Evolutionary conservation across 352 stramenopile species (phyloP), one percentile per base, ranked within the genome.

Genomic region (Phytophthora pini): DNA sequence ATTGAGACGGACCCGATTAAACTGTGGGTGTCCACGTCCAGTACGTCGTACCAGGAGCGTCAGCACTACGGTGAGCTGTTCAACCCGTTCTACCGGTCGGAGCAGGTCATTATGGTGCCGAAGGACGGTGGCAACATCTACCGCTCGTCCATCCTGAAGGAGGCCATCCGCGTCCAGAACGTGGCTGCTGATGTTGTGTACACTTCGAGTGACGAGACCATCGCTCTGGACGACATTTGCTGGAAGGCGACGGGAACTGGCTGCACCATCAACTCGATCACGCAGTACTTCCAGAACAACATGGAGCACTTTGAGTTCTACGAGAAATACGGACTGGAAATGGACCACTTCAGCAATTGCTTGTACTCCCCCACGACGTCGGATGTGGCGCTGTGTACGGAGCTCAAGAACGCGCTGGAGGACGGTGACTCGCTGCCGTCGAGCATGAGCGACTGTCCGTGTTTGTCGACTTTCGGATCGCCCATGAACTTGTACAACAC

Each of bases 401-500:
- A 77, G 22, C 47, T 87, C 46, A 67, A 61, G 13, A 78, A 65
- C 13, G 64, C 54, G 15, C 44, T 86, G 51, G 32, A 70, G 26
- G 51, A 70, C n/a, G 63, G 65, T 8, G 74, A 82, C 15, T 67
- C 69, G 11, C 67, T 86, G 34, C 80, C 77, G 6, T 58, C 72
- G 2, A 85, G 26, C 5, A 89, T 89, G 78, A 84, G 69, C 48
- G 77, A 88, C 48, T 90, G 82, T 9, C 82, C 82, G 10, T 90
- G 82, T 34, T 60, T 89, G 31, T 82, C 80, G 10, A 55, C 76
- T 29, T 89, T 87, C 40, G 82, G 82, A 5, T 84, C 80, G 7
- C 82, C 82, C 0, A 90, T 89, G 82, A 88, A 90, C 55, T 34
- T 87, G 63, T 90, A 89, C 76, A 90, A 87, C 58, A 81, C 79